These are phyloP conservation scores for Nephelium lappaceum DNA, from an alignment of 345 rosid genomes.

Conservation along the genomic window DNA sequence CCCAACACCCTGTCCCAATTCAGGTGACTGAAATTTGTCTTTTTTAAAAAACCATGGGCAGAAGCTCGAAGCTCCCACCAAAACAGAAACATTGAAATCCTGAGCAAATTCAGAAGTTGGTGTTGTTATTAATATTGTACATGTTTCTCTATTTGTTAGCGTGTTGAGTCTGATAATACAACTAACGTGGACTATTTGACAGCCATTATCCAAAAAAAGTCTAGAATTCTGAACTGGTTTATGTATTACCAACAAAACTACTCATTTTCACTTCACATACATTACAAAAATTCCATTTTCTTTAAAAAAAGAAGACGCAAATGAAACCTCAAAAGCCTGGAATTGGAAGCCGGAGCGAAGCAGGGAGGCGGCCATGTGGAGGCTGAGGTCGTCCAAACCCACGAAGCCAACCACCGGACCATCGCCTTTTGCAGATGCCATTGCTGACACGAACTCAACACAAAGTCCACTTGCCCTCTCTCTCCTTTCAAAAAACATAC, in stretches of 20 bases:
- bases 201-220: not conserved
- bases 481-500: not conserved
- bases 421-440: constrained; percentile 6
- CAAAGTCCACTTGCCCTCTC: not conserved
- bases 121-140: no score
- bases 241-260: not conserved
- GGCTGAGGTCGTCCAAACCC: constrained; percentile 63
- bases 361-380: constrained; percentile 79
- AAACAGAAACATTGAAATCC: no score
- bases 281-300: not conserved
- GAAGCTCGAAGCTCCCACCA: no score
- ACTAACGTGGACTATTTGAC: not conserved
- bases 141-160: not conserved
- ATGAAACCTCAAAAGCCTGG: constrained; percentile 73
- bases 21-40: no score
- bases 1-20: no score
- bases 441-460: not conserved
- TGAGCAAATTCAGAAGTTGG: not conserved
- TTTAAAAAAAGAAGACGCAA: not conserved
- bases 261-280: not conserved
- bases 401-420: constrained; percentile 64
- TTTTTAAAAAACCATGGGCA: no score
- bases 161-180: not conserved
- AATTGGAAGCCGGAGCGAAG: constrained; percentile 61
- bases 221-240: not conserved